Percentiles rank a stretch among this genome's conserved stretches.
phyloP scores from a whole-genome alignment of 192 early-diverging fungal genomes.

The Backusella luteola region DNA sequence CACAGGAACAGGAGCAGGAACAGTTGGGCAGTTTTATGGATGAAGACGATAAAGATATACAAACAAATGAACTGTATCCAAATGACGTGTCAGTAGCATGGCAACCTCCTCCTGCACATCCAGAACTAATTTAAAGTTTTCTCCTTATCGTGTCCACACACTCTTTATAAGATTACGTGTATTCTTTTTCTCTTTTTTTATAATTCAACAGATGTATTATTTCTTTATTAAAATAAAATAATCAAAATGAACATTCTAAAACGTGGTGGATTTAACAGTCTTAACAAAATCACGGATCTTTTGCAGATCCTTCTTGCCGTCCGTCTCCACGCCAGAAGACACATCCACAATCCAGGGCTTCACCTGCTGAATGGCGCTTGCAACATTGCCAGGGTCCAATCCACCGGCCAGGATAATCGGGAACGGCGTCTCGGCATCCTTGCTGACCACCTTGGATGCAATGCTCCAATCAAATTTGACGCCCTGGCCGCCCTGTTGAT shows the following conservation, averaged over 20 bases:
- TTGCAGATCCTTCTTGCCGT: slow-evolving; percentile 70
- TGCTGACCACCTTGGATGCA: slow-evolving; percentile 51
- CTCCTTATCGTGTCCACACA: not conserved
- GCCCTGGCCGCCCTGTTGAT: slow-evolving; percentile 77
- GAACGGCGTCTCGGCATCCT: slow-evolving; percentile 25
- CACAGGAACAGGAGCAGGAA: not conserved
- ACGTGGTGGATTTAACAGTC: slow-evolving; percentile 47
- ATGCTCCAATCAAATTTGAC: slow-evolving; percentile 85
- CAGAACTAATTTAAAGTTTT: slow-evolving; percentile 11
- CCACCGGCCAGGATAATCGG: slow-evolving; percentile 91
- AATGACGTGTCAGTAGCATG: slow-evolving; percentile 10
- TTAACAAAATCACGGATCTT: slow-evolving; percentile 76
- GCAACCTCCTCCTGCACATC: not conserved
- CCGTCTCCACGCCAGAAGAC: slow-evolving; percentile 86
- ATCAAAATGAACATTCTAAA: not conserved
- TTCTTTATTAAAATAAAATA: not conserved
- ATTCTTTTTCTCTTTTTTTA: not conserved
- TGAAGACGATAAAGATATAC: not conserved
- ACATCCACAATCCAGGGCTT: slow-evolving; percentile 90
- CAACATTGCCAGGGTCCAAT: slow-evolving; percentile 79
- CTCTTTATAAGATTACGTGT: not conserved
- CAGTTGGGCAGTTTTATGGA: not conserved
- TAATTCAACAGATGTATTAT: not conserved
- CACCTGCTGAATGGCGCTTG: slow-evolving; percentile 62
- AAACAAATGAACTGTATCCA: not conserved